These are phyloP conservation scores for Circinella minor DNA, from an alignment of 371 early-diverging fungal genomes.

Conservation along the genomic window DNA sequence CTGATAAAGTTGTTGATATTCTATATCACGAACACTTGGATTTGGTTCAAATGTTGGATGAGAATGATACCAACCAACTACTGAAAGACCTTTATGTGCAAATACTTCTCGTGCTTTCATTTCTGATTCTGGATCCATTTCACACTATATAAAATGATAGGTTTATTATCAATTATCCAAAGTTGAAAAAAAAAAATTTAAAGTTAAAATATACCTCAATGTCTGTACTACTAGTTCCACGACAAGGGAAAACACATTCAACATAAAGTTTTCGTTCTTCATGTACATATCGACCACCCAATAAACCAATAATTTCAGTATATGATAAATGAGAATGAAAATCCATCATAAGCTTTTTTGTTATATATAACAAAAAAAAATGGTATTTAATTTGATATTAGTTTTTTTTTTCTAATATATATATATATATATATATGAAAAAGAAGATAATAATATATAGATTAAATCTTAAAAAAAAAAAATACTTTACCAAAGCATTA, in stretches of 20 bases:
- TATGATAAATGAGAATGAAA: slow-evolving; percentile 84
- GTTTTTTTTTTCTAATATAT: no score
- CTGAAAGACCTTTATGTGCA: slow-evolving; percentile 65
- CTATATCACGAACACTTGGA: slow-evolving; percentile 83
- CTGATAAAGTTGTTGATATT: slow-evolving; percentile 84
- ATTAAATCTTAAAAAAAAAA: no score
- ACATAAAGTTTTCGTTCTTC: slow-evolving; percentile 47
- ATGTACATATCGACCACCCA: slow-evolving; percentile 72
- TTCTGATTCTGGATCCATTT: slow-evolving; percentile 76
- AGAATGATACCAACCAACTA: slow-evolving; percentile 94
- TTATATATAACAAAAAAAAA: not conserved
- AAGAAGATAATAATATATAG: no score
- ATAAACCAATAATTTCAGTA: slow-evolving; percentile 86
- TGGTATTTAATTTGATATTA: no score
- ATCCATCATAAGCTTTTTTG: slow-evolving; percentile 78
- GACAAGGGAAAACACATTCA: slow-evolving; percentile 65
- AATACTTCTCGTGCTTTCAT: slow-evolving; percentile 77
- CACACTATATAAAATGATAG: slow-evolving; percentile 26
- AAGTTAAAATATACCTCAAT: slow-evolving; percentile 56
- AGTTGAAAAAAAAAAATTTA: not conserved
- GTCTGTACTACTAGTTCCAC: slow-evolving; percentile 65
- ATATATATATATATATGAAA: no score
- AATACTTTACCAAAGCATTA: slow-evolving; percentile 60
- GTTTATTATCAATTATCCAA: no score
- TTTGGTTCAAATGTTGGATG: slow-evolving; percentile 87